Percentiles rank a stretch among this genome's conserved stretches.
These are phyloP conservation scores for Yamadazyma sp. DNA, from an alignment of 1,139 yeast genomes.

Conservation along the genomic window DNA sequence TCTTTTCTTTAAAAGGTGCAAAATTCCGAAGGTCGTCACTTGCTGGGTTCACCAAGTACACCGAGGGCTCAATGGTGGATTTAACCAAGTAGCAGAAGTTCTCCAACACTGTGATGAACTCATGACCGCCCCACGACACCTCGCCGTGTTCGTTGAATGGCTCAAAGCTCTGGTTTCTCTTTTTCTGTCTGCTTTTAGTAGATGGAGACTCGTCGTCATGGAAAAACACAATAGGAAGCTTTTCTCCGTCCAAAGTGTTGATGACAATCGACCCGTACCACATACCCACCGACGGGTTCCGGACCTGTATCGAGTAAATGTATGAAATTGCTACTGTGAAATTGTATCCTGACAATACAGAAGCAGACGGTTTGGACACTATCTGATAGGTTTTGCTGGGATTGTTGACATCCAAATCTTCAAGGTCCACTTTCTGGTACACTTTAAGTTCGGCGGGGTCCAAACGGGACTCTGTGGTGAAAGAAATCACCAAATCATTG, in stretches of 20 bases:
- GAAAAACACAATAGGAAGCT: conserved; percentile 80
- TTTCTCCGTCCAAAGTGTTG: conserved; percentile 68
- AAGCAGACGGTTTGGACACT: conserved; percentile 39
- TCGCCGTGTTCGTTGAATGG: conserved; percentile 67
- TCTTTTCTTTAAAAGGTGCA: conserved; percentile 52
- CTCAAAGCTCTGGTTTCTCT: conserved; percentile 64
- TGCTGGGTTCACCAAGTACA: conserved; percentile 77
- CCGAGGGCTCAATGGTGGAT: conserved; percentile 69
- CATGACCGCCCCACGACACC: conserved; percentile 89
- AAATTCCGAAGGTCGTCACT: conserved; percentile 76
- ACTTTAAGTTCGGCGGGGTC: conserved; percentile 46
- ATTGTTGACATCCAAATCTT: conserved; percentile 21
- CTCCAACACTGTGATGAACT: conserved; percentile 59
- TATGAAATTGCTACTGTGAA: conserved; percentile 61
- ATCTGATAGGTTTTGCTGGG: conserved; percentile 13
- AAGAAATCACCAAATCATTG: conserved; percentile 64
- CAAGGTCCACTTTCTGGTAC: conserved; percentile 56
- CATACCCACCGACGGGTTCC: conserved; percentile 83
- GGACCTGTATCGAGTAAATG: conserved; percentile 75
- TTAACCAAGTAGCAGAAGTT: conserved; percentile 60
- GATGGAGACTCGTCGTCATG: conserved; percentile 88
- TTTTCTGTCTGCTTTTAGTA: conserved; percentile 58
- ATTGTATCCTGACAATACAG: conserved; percentile 60
- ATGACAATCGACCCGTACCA: conserved; percentile 88
- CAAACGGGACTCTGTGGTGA: conserved; percentile 69